Evolutionary conservation across 2,329 filamentous ascomycete genomes (phyloP).

Genomic region (Ascochyta lentis): DNA sequence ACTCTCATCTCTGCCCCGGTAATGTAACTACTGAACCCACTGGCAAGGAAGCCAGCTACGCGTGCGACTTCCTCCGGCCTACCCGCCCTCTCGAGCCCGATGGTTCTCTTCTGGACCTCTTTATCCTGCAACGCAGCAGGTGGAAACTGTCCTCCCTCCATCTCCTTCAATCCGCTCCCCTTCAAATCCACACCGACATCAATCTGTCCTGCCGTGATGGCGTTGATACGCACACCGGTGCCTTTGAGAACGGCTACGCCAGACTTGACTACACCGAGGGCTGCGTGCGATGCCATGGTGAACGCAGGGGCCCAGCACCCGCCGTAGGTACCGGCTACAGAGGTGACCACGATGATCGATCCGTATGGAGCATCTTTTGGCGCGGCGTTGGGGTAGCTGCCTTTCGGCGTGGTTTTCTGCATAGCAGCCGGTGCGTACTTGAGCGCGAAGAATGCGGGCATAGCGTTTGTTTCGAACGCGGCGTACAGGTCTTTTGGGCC

Average conservation of each 20-base stretch:
- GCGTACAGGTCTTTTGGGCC: conserved; percentile 63
- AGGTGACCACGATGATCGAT: conserved; percentile 67
- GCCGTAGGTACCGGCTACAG: conserved; percentile 64
- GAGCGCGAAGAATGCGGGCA: conserved; percentile 69
- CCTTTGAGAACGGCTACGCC: conserved; percentile 65
- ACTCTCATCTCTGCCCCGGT: conserved; percentile 68
- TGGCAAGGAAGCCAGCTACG: conserved; percentile 68
- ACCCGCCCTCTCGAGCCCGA: conserved; percentile 66
- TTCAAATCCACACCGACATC: conserved; percentile 57
- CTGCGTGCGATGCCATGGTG: conserved; percentile 67
- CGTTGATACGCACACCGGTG: conserved; percentile 66
- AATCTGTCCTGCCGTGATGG: conserved; percentile 56
- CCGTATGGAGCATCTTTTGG: conserved; percentile 67
- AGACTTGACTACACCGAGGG: conserved; percentile 65
- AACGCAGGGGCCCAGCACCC: conserved; percentile 67
- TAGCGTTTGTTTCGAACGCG: conserved; percentile 66
- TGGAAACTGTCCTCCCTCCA: conserved; percentile 63
- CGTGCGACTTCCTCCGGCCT: conserved; percentile 64
- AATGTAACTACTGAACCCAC: conserved; percentile 68
- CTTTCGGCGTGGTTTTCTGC: conserved; percentile 63
- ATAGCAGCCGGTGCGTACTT: conserved; percentile 70
- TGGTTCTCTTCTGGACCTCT: conserved; percentile 56
- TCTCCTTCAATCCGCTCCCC: conserved; percentile 37
- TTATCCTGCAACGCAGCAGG: conserved; percentile 61
- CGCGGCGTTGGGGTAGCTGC: conserved; percentile 65